phyloP scores from a whole-genome alignment of 2,329 filamentous ascomycete species.

The Diaporthe ampelina region DNA sequence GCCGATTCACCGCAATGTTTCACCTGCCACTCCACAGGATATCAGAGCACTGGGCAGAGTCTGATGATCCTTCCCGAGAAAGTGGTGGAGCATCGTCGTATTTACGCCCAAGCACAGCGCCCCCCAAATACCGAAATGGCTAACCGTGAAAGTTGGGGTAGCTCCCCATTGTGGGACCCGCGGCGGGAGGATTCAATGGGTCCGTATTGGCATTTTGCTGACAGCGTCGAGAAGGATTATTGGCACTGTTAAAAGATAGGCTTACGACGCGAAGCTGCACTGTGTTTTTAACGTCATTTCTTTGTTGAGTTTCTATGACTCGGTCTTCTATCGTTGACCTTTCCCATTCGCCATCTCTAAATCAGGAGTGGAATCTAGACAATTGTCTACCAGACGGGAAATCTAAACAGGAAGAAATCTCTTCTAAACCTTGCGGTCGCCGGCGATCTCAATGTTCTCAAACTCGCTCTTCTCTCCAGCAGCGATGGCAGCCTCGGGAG shows the following conservation, averaged over 20 bases:
- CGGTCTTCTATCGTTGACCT: neutral
- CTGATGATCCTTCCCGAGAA: no score
- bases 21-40: neutral
- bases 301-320: neutral
- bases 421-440: slow-evolving; percentile 13
- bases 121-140: neutral
- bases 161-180: slow-evolving; percentile 12
- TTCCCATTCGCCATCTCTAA: neutral
- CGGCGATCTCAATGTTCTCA: slow-evolving; percentile 27
- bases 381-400: neutral
- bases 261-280: neutral
- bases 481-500: slow-evolving; percentile 35
- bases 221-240: neutral
- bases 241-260: neutral
- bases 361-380: neutral
- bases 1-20: neutral
- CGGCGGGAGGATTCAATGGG: neutral
- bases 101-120: neutral
- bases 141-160: slow-evolving; percentile 15
- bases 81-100: neutral
- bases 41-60: neutral
- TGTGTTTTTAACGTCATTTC: neutral
- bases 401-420: neutral
- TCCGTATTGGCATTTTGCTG: neutral
- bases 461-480: slow-evolving; percentile 23